phyloP scores from a whole-genome alignment of 1,284 basidiomycete species.

The Cutaneotrichosporon spelunceum region DNA sequence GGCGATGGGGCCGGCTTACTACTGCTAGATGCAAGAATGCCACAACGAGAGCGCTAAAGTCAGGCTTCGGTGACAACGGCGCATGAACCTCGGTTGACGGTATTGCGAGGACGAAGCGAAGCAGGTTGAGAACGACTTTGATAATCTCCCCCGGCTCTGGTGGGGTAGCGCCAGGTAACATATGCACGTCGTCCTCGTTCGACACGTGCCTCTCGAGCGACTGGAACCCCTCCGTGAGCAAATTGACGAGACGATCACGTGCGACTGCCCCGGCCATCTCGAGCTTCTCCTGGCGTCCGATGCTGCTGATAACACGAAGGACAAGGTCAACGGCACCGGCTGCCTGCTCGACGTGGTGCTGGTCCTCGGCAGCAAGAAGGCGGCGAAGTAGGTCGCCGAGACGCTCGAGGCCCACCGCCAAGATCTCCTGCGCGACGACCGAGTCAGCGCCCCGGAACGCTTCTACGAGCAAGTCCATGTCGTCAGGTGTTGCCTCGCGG shows the following conservation, averaged over 20 bases:
- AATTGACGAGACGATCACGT: constrained; percentile 39
- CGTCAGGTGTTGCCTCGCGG: constrained; percentile 40
- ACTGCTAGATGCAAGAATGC: constrained; percentile 34
- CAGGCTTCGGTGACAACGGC: constrained; percentile 34
- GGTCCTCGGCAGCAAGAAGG: constrained; percentile 39
- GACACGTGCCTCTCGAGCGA: constrained; percentile 37
- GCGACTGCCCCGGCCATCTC: constrained; percentile 23
- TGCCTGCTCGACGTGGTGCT: constrained; percentile 28
- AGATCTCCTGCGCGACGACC: constrained; percentile 42
- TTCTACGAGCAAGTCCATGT: constrained; percentile 47
- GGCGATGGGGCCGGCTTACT: constrained; percentile 24
- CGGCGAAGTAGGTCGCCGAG: constrained; percentile 35
- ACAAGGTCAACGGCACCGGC: constrained; percentile 37
- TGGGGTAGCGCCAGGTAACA: constrained; percentile 30
- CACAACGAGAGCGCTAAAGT: constrained; percentile 36
- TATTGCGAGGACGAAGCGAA: constrained; percentile 38
- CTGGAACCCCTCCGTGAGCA: constrained; percentile 39
- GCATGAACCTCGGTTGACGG: constrained; percentile 25
- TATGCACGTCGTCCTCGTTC: constrained; percentile 28
- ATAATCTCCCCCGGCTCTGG: constrained; percentile 35
- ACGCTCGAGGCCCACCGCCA: constrained; percentile 41
- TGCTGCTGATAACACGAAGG: constrained; percentile 39
- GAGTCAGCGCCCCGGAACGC: constrained; percentile 45
- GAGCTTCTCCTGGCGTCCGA: constrained; percentile 18
- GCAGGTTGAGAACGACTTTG: constrained; percentile 30